Base-by-base conservation (phyloP, 2,329 filamentous ascomycete genomes). In the Botryotinia convoluta region DNA sequence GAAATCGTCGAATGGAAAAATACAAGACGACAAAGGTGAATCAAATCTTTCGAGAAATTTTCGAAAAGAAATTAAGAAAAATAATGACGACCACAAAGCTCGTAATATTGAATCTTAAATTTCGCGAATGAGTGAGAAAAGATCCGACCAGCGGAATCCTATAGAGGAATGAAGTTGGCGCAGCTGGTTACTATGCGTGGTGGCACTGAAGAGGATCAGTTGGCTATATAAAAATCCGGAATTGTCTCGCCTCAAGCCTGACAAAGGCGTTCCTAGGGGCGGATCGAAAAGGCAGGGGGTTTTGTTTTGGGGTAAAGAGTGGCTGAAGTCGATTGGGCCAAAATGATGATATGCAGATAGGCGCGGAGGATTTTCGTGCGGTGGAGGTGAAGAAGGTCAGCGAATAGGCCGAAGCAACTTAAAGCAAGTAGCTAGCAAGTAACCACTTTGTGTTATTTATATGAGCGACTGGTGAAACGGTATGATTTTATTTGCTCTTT, bases 131-230 rank as follows among this genome's bases (percentile, higher is more conserved):
- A 48, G 71, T 69, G 62, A 72, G 71, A 72, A 72, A 69, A 68
- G 37, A 68, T 72, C 71, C 71, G 71, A 48, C 71, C 71, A 48
- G 71, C 71, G 71, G 71, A 72, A 72, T 72, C 71, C 71, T 72
- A 32, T 68, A 44, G 51, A 32, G 29, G 71, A 72, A 57, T 32
- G 48, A 72, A 39, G 71, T 69, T 72, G 71, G 71, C 71, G 71
- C 71, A 69, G 71, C 71, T 68, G 63, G 51, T 69, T 68, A 69
- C 70, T 59, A 32, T 72, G 45, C 61, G 70, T 67, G 61, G 48
- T 69, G 51, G 62, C 61, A 72, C 51, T 54, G 44, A 51, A 68
- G 71, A 72, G 71, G 71, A 72, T 72, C 71, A 69, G 71, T 60
- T 69, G 62, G 71, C 63, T 72, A 72, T 72, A 72, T 72, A 72